Conservation (phyloP, 208 protist species). For the Acanthamoeba castellanii region DNA sequence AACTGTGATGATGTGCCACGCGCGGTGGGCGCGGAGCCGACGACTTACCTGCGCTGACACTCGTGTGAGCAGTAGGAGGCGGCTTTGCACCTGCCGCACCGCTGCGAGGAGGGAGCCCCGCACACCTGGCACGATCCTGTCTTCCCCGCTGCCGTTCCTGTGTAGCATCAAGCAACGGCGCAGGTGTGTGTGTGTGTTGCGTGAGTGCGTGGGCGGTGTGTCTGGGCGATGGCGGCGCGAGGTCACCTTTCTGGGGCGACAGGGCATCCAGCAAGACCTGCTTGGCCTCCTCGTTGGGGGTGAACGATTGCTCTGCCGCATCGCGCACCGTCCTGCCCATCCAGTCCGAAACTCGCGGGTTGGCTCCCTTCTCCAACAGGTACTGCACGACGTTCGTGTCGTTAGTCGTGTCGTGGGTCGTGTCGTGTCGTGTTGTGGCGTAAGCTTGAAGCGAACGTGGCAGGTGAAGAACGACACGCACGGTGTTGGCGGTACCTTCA, state of each 20-base stretch:
- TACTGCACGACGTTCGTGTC: background rate
- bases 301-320: background rate
- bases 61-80: slow-evolving; percentile 27
- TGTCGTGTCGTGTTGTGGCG: background rate
- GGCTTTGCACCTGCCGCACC: slow-evolving; percentile 7
- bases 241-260: background rate
- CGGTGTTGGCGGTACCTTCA: background rate
- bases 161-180: background rate
- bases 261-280: background rate
- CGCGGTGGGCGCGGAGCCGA: background rate
- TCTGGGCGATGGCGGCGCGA: background rate
- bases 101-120: background rate
- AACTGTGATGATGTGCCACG: background rate
- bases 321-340: background rate
- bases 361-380: background rate
- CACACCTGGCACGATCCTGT: background rate
- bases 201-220: too few relatives aligned
- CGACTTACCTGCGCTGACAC: slow-evolving; percentile 28
- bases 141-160: background rate
- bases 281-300: background rate
- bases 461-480: background rate
- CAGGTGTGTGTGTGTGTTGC: background rate
- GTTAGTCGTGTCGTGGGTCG: too few relatives aligned
- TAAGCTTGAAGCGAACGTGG: background rate
- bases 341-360: slow-evolving; percentile 6